A percentile compares a stretch with the other conserved stretches of the same genome.
These are phyloP conservation scores for Fraxinus quadrangulata DNA, from an alignment of 257 asterid genomes.

Conservation along the genomic window DNA sequence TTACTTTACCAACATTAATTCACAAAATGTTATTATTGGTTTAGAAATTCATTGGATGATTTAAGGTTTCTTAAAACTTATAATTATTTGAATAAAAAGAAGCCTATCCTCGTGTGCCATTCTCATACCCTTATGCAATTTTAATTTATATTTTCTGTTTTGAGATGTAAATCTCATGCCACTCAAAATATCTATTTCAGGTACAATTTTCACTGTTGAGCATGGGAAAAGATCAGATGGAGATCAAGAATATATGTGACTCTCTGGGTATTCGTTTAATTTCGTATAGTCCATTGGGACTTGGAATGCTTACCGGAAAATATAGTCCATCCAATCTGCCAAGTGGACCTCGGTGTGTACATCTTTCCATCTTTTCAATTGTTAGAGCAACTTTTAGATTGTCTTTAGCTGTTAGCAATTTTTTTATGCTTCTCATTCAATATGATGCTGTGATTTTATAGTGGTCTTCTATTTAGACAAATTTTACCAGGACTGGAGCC, in stretches of 20 bases:
- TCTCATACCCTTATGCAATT: neutral
- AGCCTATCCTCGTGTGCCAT: neutral
- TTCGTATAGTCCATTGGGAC: conserved; percentile 91
- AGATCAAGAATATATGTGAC: conserved; percentile 70
- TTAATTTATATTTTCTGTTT: conserved; percentile 15
- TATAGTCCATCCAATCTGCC: conserved; percentile 79
- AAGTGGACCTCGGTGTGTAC: conserved; percentile 72
- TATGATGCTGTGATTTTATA: conserved; percentile 27
- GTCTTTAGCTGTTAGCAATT: neutral
- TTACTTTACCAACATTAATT: too few relatives aligned
- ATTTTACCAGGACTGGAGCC: conserved; percentile 88
- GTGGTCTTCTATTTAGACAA: conserved; percentile 80
- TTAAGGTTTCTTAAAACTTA: too few relatives aligned
- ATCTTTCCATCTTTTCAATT: conserved; percentile 2
- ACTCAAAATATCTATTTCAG: conserved; percentile 31
- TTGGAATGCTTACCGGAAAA: conserved; percentile 96
- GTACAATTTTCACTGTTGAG: conserved; percentile 92
- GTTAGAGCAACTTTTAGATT: neutral
- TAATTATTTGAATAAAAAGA: neutral
- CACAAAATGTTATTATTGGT: too few relatives aligned
- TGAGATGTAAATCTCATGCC: conserved; percentile 7
- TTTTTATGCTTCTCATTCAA: conserved; percentile 18
- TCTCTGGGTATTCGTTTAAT: conserved; percentile 74
- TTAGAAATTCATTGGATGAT: too few relatives aligned
- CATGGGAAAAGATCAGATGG: conserved; percentile 81